These are phyloP conservation scores for Kodamaea sp. DNA, from an alignment of 1,139 yeast species.

Conservation along the genomic window DNA sequence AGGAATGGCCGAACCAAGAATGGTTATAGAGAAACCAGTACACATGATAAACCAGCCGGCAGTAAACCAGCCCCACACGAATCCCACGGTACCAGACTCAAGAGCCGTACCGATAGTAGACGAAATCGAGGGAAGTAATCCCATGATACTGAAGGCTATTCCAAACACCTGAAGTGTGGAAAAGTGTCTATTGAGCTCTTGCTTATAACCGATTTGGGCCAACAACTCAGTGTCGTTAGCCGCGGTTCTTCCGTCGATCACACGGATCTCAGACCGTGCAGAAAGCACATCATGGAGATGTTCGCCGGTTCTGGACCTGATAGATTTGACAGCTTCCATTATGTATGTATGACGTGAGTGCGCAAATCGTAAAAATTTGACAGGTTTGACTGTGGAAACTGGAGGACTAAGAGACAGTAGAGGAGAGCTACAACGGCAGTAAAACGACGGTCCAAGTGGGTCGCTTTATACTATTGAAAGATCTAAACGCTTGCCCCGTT, in stretches of 20 bases:
- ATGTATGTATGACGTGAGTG: no score
- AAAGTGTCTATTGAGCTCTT: slow-evolving; percentile 48
- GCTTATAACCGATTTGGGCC: slow-evolving; percentile 56
- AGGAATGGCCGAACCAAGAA: slow-evolving; percentile 66
- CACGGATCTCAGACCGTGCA: slow-evolving; percentile 6
- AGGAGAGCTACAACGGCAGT: no score
- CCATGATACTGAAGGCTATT: slow-evolving; percentile 56
- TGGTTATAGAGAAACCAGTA: slow-evolving; percentile 65
- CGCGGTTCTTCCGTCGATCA: slow-evolving; percentile 28
- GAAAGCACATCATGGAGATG: slow-evolving; percentile 5
- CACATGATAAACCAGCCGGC: slow-evolving; percentile 56
- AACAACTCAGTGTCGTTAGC: slow-evolving; percentile 47
- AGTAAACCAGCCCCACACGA: slow-evolving; percentile 73
- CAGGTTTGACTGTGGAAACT: no score
- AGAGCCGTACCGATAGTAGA: slow-evolving; percentile 38
- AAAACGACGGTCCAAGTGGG: no score
- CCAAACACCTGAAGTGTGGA: slow-evolving; percentile 54
- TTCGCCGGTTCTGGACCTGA: slow-evolving; percentile 4
- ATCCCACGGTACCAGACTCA: slow-evolving; percentile 56
- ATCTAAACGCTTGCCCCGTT: no score
- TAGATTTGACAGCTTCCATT: slow-evolving; percentile 3
- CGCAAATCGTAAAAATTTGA: no score
- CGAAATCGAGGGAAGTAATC: slow-evolving; percentile 48
- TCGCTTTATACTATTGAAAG: no score
- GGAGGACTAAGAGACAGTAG: no score